Evolutionary conservation across 768 basidiomycete species (phyloP).

Genomic region (Agaricus sinodeliciosus): DNA sequence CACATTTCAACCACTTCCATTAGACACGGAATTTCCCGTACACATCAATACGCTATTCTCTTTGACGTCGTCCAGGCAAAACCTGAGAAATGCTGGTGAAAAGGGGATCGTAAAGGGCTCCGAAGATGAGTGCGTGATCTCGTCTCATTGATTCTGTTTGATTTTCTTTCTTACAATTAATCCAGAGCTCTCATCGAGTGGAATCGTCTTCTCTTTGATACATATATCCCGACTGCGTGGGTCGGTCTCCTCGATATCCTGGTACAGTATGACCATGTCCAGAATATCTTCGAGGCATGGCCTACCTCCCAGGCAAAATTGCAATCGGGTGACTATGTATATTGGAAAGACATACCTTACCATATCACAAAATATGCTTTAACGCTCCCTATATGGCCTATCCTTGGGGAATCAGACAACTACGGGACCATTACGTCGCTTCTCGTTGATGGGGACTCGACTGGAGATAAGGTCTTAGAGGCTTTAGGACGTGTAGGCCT

Average conservation of each 20-base stretch:
- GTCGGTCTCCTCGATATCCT: slow-evolving; percentile 25
- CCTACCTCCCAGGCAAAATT: slow-evolving; percentile 25
- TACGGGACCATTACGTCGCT: slow-evolving; percentile 2
- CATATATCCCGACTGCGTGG: slow-evolving; percentile 41
- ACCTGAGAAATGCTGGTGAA: slow-evolving; percentile 35
- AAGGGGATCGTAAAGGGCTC: slow-evolving; percentile 29
- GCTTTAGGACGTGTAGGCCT: slow-evolving; percentile 28
- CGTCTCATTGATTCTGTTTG: neutral
- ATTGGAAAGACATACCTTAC: slow-evolving; percentile 29
- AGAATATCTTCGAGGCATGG: slow-evolving; percentile 32
- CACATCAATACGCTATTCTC: slow-evolving; percentile 44
- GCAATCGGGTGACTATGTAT: slow-evolving; percentile 32
- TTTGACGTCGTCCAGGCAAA: slow-evolving; percentile 36
- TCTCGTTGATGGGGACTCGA: slow-evolving; percentile 21
- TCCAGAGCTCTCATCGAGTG: slow-evolving; percentile 38
- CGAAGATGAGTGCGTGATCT: slow-evolving; percentile 32
- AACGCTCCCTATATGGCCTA: slow-evolving; percentile 28
- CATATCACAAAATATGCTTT: slow-evolving; percentile 22
- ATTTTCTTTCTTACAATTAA: neutral
- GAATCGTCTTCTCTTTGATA: slow-evolving; percentile 39
- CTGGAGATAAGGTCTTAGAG: slow-evolving; percentile 16
- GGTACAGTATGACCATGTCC: slow-evolving; percentile 14
- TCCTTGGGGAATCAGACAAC: slow-evolving; percentile 11
- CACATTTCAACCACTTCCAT: slow-evolving; percentile 41
- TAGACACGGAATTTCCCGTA: slow-evolving; percentile 35